Conservation (phyloP, 2,329 filamentous ascomycete species). For the Colletotrichum gloeosporioides region DNA sequence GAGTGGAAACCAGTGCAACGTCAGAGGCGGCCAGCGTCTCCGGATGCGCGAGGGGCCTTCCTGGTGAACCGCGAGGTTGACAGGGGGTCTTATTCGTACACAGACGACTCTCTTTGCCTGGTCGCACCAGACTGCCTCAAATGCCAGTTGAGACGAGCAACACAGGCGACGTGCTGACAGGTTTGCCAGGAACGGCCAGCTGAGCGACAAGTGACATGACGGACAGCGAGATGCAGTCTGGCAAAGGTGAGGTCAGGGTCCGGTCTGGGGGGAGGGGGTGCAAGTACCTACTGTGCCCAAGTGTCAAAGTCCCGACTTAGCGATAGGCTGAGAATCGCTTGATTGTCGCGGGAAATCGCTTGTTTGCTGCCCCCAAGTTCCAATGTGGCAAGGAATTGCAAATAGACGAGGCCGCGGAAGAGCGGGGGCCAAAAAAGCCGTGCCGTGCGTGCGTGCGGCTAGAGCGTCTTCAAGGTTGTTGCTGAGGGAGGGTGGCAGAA, state of each 20-base stretch:
- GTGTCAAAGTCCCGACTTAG: background rate
- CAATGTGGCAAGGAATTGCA: slow-evolving; percentile 1
- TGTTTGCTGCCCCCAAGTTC: slow-evolving; percentile 25
- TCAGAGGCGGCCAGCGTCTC: slow-evolving; percentile 19
- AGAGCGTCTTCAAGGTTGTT: background rate
- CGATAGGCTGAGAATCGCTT: slow-evolving; percentile 1
- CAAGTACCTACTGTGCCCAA: background rate
- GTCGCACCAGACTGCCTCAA: background rate
- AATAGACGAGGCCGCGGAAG: slow-evolving; percentile 12
- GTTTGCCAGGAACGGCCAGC: background rate
- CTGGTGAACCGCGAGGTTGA: slow-evolving; percentile 16
- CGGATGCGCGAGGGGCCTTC: slow-evolving; percentile 18
- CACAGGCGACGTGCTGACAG: background rate
- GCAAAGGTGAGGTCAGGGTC: background rate
- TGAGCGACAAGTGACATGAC: background rate
- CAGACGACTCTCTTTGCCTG: background rate
- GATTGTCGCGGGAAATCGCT: slow-evolving; percentile 19
- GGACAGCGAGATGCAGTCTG: background rate
- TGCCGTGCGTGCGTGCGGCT: slow-evolving; percentile 20
- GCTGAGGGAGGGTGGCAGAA: background rate
- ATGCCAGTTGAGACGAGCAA: background rate
- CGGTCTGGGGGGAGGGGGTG: background rate
- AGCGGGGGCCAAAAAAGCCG: slow-evolving; percentile 22
- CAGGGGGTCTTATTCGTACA: background rate
- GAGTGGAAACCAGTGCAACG: slow-evolving; percentile 20